Conservation (phyloP, 2,329 filamentous ascomycete species). For the Zasmidium cellare region DNA sequence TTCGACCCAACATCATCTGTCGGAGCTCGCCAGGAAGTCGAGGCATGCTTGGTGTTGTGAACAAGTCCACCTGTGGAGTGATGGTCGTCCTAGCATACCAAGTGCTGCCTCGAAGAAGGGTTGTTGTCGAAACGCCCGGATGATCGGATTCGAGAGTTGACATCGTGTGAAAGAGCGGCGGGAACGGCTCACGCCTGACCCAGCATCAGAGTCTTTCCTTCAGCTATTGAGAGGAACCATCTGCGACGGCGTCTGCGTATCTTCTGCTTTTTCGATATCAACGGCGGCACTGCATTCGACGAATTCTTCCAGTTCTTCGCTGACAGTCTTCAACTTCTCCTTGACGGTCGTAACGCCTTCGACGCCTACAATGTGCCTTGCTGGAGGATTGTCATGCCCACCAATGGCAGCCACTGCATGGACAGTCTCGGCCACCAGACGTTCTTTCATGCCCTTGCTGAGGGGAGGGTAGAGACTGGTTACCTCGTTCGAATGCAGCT, state of each 20-base stretch:
- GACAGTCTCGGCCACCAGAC: slow-evolving; percentile 82
- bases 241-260: slow-evolving; percentile 12
- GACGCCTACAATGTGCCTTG: slow-evolving; percentile 87
- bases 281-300: slow-evolving; percentile 85
- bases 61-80: no score
- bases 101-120: no score
- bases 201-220: neutral
- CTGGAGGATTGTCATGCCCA: slow-evolving; percentile 92
- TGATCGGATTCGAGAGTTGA: neutral
- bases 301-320: slow-evolving; percentile 94
- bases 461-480: slow-evolving; percentile 75
- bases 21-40: neutral
- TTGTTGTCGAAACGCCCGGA: no score
- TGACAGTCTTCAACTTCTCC: slow-evolving; percentile 94
- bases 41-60: no score
- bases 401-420: slow-evolving; percentile 89
- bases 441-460: slow-evolving; percentile 66
- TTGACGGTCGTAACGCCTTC: slow-evolving; percentile 87
- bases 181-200: neutral
- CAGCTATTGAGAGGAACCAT: neutral
- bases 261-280: slow-evolving; percentile 57
- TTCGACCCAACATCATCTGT: neutral
- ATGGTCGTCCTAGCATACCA: no score
- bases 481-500: slow-evolving; percentile 50
- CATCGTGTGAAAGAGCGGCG: neutral